A percentile compares a stretch with the other conserved stretches of the same genome.
These are phyloP conservation scores for Xylariaceae sp. DNA, from an alignment of 2,329 filamentous ascomycete species.

Conservation along the genomic window DNA sequence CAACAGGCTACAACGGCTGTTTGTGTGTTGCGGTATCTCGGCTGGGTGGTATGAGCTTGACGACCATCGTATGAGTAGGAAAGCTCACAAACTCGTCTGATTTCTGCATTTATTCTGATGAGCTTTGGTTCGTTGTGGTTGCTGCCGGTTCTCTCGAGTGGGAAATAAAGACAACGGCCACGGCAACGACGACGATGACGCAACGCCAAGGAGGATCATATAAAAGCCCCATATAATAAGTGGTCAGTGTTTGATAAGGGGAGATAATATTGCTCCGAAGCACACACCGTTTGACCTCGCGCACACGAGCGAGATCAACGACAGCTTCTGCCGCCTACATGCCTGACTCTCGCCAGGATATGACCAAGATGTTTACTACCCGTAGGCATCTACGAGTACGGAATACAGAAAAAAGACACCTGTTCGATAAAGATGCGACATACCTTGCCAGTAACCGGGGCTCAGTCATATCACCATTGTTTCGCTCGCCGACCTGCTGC, in stretches of 20 bases:
- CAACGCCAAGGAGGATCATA: background rate
- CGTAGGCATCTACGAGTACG: too few relatives aligned
- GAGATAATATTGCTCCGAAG: background rate
- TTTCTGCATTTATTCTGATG: background rate
- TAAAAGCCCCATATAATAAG: background rate
- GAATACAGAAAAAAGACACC: background rate
- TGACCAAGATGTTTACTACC: too few relatives aligned
- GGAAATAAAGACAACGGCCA: background rate
- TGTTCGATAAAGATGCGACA: constrained; percentile 8
- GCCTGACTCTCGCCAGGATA: too few relatives aligned
- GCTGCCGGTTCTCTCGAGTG: background rate
- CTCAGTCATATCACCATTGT: constrained; percentile 11
- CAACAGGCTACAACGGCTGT: constrained; percentile 3
- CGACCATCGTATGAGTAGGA: constrained; percentile 4
- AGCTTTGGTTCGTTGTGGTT: background rate
- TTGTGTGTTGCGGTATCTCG: constrained; percentile 5
- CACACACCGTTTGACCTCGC: background rate
- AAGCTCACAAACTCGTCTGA: background rate
- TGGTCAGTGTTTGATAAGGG: background rate
- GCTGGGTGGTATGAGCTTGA: constrained; percentile 9
- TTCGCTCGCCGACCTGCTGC: constrained; percentile 16
- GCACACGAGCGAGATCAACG: background rate
- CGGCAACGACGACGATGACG: background rate
- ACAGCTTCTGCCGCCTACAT: background rate
- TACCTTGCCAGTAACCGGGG: background rate